Evolutionary conservation across 306 rosid species (phyloP), one percentile per base, ranked within the genome.

Genomic region (Prunus mume): DNA sequence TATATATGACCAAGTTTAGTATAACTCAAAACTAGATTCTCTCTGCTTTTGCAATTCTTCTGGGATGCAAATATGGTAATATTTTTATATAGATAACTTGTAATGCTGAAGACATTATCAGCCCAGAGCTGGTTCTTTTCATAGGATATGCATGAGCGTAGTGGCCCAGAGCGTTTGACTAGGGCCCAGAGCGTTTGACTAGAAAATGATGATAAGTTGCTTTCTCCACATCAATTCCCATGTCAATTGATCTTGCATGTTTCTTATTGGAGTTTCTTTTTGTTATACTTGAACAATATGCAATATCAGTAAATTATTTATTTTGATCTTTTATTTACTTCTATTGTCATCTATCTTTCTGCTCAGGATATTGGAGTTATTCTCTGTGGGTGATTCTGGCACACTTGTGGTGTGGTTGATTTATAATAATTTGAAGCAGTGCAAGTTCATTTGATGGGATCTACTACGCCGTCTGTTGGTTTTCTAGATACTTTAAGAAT

Each of bases 401-500:
- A 65, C 77, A 54, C 20, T 43, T 46, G 64, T 78, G 69, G 79
- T 56, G 75, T 65, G 70, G 47, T 84, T 76, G 77, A 34, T 75
- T 65, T 81, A 79, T 65, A 72, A 47, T 24, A 72, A 78, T 24
- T 56, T 68, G 76, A 69, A 69, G 60, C 25, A 54, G 61, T 73
- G 67, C 61, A 38, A 63, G 79, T 69, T 69, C 61, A 24, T 54
- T 74, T 47, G 57, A 89, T 86, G 96, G 88, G 90, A 56, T 88
- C 95, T 77, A 78, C 74, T 49, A 78, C 74, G 83, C 87, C 81
- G 32, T 87, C 96, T 43, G 51, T 74, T 72, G 87, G 96, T 58
- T 79, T 90, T 65, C 87, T 95, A 64, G 97, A 95, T 58, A 84
- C 92, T 17, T 79, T 92, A 27, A 95, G 82, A 84, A 95, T 92